Evolutionary conservation across 2,329 filamentous ascomycete genomes (phyloP).

Genomic region (Sarocladium brachiariae): DNA sequence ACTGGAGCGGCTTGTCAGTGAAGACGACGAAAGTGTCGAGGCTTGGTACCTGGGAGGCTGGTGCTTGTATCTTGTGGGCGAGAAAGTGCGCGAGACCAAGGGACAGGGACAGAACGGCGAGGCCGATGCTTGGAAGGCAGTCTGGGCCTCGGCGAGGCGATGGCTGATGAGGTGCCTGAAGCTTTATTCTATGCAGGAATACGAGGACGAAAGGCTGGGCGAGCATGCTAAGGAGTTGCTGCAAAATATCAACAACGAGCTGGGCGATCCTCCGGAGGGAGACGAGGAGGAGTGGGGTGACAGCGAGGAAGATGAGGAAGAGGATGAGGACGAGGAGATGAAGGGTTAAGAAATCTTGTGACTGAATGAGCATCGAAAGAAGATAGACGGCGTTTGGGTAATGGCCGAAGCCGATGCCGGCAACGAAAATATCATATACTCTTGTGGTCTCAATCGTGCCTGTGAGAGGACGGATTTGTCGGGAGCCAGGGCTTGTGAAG

Average conservation of each 20-base stretch:
- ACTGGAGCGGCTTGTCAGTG: constrained; percentile 71
- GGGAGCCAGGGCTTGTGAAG: background rate
- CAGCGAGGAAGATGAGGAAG: constrained; percentile 41
- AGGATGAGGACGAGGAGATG: constrained; percentile 52
- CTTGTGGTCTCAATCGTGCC: too few relatives aligned
- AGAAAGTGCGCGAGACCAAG: constrained; percentile 48
- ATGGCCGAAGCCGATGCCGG: constrained; percentile 1
- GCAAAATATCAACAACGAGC: constrained; percentile 52
- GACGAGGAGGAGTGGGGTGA: constrained; percentile 51
- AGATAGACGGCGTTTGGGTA: constrained; percentile 19
- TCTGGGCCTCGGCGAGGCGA: constrained; percentile 67
- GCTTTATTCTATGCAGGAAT: constrained; percentile 72
- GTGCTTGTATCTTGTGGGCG: constrained; percentile 74
- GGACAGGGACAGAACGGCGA: constrained; percentile 23
- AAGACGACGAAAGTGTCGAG: constrained; percentile 93
- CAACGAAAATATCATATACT: background rate
- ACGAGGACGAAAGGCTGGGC: constrained; percentile 74
- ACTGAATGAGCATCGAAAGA: background rate
- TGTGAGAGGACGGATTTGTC: background rate
- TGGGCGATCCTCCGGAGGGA: constrained; percentile 52
- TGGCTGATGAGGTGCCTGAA: constrained; percentile 78
- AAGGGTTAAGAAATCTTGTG: constrained; percentile 22
- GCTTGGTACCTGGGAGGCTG: constrained; percentile 96
- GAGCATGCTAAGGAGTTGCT: constrained; percentile 70
- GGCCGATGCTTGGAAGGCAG: constrained; percentile 47